A percentile compares a stretch with the other conserved stretches of the same genome.
phyloP scores from a whole-genome alignment of 768 basidiomycete genomes.

The Mycena albidolilacea region DNA sequence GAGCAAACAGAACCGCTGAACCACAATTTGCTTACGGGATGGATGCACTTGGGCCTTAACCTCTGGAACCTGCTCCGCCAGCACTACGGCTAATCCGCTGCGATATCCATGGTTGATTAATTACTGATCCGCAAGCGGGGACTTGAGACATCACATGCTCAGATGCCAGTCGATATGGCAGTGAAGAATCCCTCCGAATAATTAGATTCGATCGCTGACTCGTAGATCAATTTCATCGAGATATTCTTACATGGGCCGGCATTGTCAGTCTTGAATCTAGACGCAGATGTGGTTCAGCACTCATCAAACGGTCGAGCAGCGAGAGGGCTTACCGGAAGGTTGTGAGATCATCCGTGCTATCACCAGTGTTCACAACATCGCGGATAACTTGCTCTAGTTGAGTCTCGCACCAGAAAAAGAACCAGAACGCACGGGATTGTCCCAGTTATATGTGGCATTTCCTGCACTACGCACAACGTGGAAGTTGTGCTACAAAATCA shows the following conservation, averaged over 20 bases:
- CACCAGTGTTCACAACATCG: neutral
- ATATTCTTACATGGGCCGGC: neutral
- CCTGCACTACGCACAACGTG: conserved; percentile 50
- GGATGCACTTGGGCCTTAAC: neutral
- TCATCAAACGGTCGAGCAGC: neutral
- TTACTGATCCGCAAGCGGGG: neutral
- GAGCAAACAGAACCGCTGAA: neutral
- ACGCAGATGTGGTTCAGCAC: neutral
- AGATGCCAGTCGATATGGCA: neutral
- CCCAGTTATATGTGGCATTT: conserved; percentile 33
- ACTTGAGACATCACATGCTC: neutral
- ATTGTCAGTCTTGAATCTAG: neutral
- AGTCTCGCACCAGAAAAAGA: too few species aligned
- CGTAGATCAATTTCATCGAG: neutral
- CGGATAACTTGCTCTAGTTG: neutral
- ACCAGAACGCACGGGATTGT: conserved; percentile 23
- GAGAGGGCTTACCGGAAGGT: neutral
- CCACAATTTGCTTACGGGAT: neutral
- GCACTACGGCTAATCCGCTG: neutral
- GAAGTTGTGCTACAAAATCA: conserved; percentile 43
- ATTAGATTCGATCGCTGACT: neutral
- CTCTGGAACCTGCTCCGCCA: neutral
- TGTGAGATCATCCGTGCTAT: neutral
- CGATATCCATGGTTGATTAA: neutral
- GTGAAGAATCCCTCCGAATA: neutral